A percentile compares a stretch with the other conserved stretches of the same genome.
These are phyloP conservation scores for Aspergillus egyptiacus DNA, from an alignment of 495 filamentous ascomycete species.

Conservation along the genomic window DNA sequence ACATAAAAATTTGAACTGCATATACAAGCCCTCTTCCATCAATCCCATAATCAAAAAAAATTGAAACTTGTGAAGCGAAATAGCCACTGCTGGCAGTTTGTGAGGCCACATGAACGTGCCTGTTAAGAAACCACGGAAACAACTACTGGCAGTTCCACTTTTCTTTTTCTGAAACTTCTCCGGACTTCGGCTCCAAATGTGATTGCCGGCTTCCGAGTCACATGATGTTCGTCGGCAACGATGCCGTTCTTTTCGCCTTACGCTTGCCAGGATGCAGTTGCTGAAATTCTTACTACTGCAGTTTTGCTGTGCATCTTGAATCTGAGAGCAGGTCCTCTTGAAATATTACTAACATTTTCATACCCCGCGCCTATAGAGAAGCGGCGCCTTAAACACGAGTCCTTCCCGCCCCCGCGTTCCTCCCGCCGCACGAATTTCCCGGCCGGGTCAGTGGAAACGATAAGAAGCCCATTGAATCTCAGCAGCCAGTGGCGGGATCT, in stretches of 20 bases:
- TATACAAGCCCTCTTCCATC: slow-evolving; percentile 10
- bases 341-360: background rate
- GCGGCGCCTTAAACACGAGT: background rate
- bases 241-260: slow-evolving; percentile 20
- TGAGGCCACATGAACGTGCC: too few species aligned
- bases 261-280: background rate
- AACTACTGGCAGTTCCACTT: background rate
- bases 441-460: background rate
- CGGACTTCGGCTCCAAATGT: background rate
- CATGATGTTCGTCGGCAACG: slow-evolving; percentile 22
- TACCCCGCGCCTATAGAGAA: background rate
- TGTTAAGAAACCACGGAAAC: too few species aligned
- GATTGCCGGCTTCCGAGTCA: slow-evolving; percentile 19
- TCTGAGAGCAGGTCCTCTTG: background rate
- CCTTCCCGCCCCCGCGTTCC: slow-evolving; percentile 10
- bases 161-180: background rate
- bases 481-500: background rate
- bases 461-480: background rate
- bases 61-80: too few species aligned
- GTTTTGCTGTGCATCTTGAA: background rate
- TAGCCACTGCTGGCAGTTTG: too few species aligned
- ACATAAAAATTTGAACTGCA: slow-evolving; percentile 22
- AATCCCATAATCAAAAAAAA: background rate
- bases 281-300: background rate
- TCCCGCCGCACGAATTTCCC: slow-evolving; percentile 1